Evolutionary conservation across 2,329 filamentous ascomycete genomes (phyloP).

Genomic region (Diaporthe vaccinii): DNA sequence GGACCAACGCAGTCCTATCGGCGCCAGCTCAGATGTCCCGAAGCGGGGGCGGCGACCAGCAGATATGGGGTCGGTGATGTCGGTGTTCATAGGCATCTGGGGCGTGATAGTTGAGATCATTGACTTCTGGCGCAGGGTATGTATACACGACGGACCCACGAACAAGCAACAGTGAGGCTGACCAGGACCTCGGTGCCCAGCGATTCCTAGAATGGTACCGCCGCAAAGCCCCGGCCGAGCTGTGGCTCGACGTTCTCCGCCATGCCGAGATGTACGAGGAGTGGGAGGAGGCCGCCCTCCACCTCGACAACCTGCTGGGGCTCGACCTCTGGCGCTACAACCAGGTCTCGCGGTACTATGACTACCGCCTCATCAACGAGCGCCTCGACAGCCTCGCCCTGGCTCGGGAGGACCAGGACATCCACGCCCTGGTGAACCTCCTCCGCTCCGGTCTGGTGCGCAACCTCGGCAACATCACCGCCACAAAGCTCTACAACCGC

Average conservation of each 20-base stretch:
- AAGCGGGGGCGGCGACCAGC: neutral
- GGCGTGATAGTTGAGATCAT: slow-evolving; percentile 72
- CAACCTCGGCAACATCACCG: slow-evolving; percentile 92
- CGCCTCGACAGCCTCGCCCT: slow-evolving; percentile 75
- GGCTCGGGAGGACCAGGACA: slow-evolving; percentile 62
- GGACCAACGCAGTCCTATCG: neutral
- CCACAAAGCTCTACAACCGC: slow-evolving; percentile 84
- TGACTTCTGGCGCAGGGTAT: slow-evolving; percentile 73
- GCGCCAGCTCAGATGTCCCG: slow-evolving; percentile 29
- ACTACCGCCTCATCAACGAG: slow-evolving; percentile 86
- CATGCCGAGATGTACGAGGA: slow-evolving; percentile 82
- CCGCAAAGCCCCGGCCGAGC: slow-evolving; percentile 72
- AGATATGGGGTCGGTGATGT: slow-evolving; percentile 40
- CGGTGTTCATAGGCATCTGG: slow-evolving; percentile 63
- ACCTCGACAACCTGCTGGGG: slow-evolving; percentile 85
- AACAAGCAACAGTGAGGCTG: neutral
- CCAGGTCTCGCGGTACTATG: slow-evolving; percentile 84
- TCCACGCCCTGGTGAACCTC: slow-evolving; percentile 81
- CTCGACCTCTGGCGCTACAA: slow-evolving; percentile 90
- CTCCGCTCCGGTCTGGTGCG: slow-evolving; percentile 84
- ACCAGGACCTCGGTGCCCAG: slow-evolving; percentile 56
- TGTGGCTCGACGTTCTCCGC: slow-evolving; percentile 75
- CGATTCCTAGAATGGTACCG: slow-evolving; percentile 77
- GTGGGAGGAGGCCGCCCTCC: slow-evolving; percentile 87
- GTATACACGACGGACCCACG: slow-evolving; percentile 44